Evolutionary conservation across 768 basidiomycete species (phyloP).

Genomic region (Multifurca ochricompacta): DNA sequence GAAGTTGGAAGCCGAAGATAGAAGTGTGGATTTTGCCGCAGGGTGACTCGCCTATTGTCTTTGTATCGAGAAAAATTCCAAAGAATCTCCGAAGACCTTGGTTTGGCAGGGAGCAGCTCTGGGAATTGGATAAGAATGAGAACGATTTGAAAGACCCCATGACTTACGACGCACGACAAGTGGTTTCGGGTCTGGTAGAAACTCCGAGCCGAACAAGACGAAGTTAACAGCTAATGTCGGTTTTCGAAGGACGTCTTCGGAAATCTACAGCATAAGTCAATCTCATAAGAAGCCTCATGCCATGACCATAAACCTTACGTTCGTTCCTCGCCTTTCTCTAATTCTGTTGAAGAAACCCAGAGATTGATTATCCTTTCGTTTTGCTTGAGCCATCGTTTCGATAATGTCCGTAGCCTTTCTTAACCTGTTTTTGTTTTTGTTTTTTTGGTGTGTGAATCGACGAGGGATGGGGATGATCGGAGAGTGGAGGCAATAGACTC

Average conservation of each 20-base stretch:
- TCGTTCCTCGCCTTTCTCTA: background rate
- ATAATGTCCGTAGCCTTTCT: background rate
- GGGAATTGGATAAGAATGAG: background rate
- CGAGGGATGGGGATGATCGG: background rate
- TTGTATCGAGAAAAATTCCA: slow-evolving; percentile 1
- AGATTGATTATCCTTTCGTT: background rate
- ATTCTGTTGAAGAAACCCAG: background rate
- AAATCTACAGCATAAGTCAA: background rate
- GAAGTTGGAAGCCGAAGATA: background rate
- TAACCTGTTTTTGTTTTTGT: background rate
- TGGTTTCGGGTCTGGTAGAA: background rate
- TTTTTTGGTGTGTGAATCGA: too few relatives aligned
- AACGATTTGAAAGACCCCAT: background rate
- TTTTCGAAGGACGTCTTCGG: background rate
- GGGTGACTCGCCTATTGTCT: background rate
- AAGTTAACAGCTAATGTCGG: background rate
- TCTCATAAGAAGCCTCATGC: background rate
- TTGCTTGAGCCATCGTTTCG: background rate
- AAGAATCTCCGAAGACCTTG: background rate
- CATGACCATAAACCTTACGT: background rate
- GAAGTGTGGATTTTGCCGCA: background rate
- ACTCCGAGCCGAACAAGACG: background rate
- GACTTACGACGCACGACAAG: background rate
- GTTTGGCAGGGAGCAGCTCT: background rate
- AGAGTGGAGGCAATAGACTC: background rate